Base-by-base conservation (phyloP, 495 filamentous ascomycete genomes). In the Penicillium flavigenum region DNA sequence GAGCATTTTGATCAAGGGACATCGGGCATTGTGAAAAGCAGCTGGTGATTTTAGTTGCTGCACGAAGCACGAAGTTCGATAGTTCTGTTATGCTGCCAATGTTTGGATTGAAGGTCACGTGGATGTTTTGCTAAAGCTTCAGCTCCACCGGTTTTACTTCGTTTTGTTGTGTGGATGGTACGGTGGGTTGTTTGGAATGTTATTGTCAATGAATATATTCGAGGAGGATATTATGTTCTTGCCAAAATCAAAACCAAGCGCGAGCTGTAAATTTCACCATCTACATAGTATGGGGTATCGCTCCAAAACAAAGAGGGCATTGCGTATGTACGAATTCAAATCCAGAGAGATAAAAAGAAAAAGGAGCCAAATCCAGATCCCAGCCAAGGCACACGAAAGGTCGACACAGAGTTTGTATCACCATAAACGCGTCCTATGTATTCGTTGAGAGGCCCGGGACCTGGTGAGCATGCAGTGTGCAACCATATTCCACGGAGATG, bases 101-200 rank as follows among this genome's bases (percentile, higher is more conserved):
- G 60, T 56, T 56, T 53, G 20, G 36, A 24, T 29, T 48, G 27
- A 43, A 60, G 46, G 47, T 67, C 65, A 67, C 65, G 65, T 58
- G 49, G 17, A 14, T 51, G 16, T 4, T 42, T 19, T 39, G 34
- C 16, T 52, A 16, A 17, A 52, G 50, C 36, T 52, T 31, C 17
- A 29, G 31, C 19, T 22, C 6, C 31, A 24, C 46, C 27, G n/a
- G 31, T 32, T 17, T 17, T 31, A 47, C n/a, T 47, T 7, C 7
- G 3, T 6, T 29, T 3, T 47, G 3, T 29, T 9, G 27, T 29
- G 27, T 29, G 27, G 27, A 8, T 29, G 7, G 27, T 44, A 14
- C 6, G 6, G 22, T 34, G 9, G 2, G 0, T 19, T 14, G 11
- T 32, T 48, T 48, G 2, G 9, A n/a, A 48, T 19, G 11, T 20